Conservation (phyloP, 2,329 filamentous ascomycete genomes). For the Colletotrichum shisoi region DNA sequence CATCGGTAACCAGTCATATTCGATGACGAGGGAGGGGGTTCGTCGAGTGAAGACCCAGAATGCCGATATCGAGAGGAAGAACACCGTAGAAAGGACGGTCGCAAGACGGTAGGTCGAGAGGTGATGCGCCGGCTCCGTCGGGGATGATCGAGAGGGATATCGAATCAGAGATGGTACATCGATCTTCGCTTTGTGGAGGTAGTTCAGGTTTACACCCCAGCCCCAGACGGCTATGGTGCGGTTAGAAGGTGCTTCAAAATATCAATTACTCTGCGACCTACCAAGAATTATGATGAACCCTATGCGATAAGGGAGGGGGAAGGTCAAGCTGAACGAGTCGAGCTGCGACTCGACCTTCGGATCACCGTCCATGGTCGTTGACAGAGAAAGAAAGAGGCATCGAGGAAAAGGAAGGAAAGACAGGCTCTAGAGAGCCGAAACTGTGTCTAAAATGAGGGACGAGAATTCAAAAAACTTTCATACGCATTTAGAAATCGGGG, state of each 20-base stretch:
- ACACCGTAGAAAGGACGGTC: conserved; percentile 74
- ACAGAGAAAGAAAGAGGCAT: conserved; percentile 30
- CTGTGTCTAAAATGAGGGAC: conserved; percentile 30
- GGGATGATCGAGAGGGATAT: conserved; percentile 78
- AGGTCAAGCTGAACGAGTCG: conserved; percentile 84
- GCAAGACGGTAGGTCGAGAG: conserved; percentile 87
- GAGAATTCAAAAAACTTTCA: conserved; percentile 25
- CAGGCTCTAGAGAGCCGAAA: conserved; percentile 18
- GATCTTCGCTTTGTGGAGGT: conserved; percentile 80
- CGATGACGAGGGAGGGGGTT: conserved; percentile 71
- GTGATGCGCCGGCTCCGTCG: conserved; percentile 77
- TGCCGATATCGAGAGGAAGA: conserved; percentile 73
- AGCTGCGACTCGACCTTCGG: conserved; percentile 73
- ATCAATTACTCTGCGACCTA: conserved; percentile 52
- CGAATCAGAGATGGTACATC: conserved; percentile 86
- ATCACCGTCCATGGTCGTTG: conserved; percentile 72
- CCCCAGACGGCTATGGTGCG: conserved; percentile 80
- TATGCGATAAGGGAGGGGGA: conserved; percentile 89
- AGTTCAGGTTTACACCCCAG: conserved; percentile 92
- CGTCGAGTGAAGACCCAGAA: conserved; percentile 87
- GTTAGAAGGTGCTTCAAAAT: conserved; percentile 19
- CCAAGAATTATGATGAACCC: conserved; percentile 85
- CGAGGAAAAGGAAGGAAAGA: conserved; percentile 33
- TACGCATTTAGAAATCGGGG: background rate
- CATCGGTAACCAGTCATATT: conserved; percentile 87